Evolutionary conservation across 2,329 filamentous ascomycete genomes (phyloP), one percentile per base, ranked within the genome.

Genomic region (Peltaster fructicola): DNA sequence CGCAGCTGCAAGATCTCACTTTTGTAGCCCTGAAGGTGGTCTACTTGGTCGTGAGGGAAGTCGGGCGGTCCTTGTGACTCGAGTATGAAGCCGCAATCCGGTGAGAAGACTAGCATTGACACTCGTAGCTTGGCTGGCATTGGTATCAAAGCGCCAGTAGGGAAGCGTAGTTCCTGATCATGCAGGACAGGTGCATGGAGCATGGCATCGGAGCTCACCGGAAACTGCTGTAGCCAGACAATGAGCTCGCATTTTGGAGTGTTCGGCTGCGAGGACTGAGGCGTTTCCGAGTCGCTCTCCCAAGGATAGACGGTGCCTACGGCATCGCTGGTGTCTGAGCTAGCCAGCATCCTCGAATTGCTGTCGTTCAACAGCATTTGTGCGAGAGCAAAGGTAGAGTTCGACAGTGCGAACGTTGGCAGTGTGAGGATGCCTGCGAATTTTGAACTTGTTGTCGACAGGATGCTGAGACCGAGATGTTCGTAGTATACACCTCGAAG

Each of bases 391-490:
- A 67, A 73, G 2, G 58, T 54, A 28, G 57, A 52, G 12, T 55
- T 43, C 5, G 62, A 65, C 9, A 79, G 64, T 1, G 77, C 61
- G 25, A 98, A 63, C 49, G 95, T 82, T 14, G 88, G 84, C 22
- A 95, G 56, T 3, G 73, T 77, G 47, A 91, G 91, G 28, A 95
- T 73, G 20, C 88, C 84, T n/a, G 75, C 70, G 43, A 88, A 65
- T 56, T 91, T 93, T 44, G 92, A 78, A 49, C 82, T 93, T 23
- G 82, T 85, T 1, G 85, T 93, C 2, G 76, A 79, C 45, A 95
- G 56, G 17, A 95, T 56, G 24, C 88, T 68, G 8, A 71, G 67
- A 2, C 88, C 88, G 33, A 76, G 68, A n/a, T 66, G 63, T 17
- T 76, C 72, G 61, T 82, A 90, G 54, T 95, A 85, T 4, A 90